Base-by-base conservation (phyloP, 495 filamentous ascomycete species). In the Amphirosellinia nigrospora region DNA sequence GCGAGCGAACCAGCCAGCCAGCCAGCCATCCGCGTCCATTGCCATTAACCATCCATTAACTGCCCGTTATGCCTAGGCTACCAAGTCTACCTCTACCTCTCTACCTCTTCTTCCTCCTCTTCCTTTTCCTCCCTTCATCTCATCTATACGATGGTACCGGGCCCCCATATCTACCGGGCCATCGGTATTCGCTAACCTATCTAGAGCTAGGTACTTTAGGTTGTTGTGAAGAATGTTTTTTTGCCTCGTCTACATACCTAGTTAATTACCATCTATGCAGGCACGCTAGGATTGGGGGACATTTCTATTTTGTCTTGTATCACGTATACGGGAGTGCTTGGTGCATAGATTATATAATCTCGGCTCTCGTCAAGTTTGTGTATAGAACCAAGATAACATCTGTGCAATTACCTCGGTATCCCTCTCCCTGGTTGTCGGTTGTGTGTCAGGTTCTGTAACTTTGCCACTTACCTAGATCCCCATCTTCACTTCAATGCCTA, bases 31-130 rank as follows among this genome's bases (percentile, higher is more conserved):
- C 36, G 10, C 41, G 38, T 28, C 26, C 13, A 36, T 36, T 36
- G 34, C 34, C 34, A n/a, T n/a, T n/a, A n/a, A n/a, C n/a, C n/a
- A n/a, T n/a, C n/a, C n/a, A n/a, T n/a, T n/a, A n/a, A n/a, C n/a
- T n/a, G n/a, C n/a, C n/a, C n/a, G n/a, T n/a, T n/a, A n/a, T n/a
- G n/a, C n/a, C n/a, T n/a, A n/a, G n/a, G n/a, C n/a, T n/a, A n/a
- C 11, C 64, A 50, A 67, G 46, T 26, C 64, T 45, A 30, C 53
- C 38, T 62, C 59, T 62, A 6, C 23, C 58, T 61, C 3, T 36
- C 34, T 36, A 3, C 34, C 7, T 36, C 34, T 36, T 36, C 34
- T 36, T 36, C 34, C 7, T 36, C 34, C 7, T 36, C 34, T 36
- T 36, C 34, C 7, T 36, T 7, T 36, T 7, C 34, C 7, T 36